Conservation (phyloP, 805 yeast species). For the Tetrapisispora iriomotensis region DNA sequence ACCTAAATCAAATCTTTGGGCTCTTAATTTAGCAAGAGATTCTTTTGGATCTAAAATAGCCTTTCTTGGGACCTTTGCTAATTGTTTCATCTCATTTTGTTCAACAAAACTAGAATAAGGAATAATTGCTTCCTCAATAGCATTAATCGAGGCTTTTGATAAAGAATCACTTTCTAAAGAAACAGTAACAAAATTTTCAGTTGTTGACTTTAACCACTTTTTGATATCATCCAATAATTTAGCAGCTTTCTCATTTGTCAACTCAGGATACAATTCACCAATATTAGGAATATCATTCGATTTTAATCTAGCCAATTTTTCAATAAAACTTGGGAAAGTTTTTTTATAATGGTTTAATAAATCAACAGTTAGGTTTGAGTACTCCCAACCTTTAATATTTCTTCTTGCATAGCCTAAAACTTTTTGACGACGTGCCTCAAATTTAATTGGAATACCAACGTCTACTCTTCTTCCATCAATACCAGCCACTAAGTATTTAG, state of each 20-base stretch:
- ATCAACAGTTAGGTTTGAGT: slow-evolving; percentile 60
- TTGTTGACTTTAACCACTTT: slow-evolving; percentile 40
- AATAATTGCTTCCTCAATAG: slow-evolving; percentile 54
- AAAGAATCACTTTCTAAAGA: slow-evolving; percentile 71
- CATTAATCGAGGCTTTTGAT: slow-evolving; percentile 51
- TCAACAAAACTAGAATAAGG: slow-evolving; percentile 38
- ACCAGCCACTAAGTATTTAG: slow-evolving; percentile 54
- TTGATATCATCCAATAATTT: slow-evolving; percentile 25
- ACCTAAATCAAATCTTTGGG: slow-evolving; percentile 75
- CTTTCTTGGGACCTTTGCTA: slow-evolving; percentile 73
- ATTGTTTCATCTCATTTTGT: slow-evolving; percentile 41
- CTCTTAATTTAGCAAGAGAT: slow-evolving; percentile 59
- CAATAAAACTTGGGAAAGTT: slow-evolving; percentile 55
- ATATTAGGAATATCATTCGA: slow-evolving; percentile 22
- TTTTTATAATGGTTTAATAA: slow-evolving; percentile 51
- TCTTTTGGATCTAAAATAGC: slow-evolving; percentile 71
- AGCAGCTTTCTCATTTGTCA: slow-evolving; percentile 23
- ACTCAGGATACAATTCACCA: slow-evolving; percentile 29
- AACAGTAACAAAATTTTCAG: slow-evolving; percentile 49
- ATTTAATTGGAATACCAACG: slow-evolving; percentile 77
- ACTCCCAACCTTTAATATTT: slow-evolving; percentile 67
- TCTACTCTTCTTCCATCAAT: slow-evolving; percentile 45
- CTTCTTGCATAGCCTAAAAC: slow-evolving; percentile 81
- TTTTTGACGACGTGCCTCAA: slow-evolving; percentile 67
- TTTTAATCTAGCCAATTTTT: slow-evolving; percentile 26